These are phyloP conservation scores for Aspergillus sp. DNA, from an alignment of 2,329 filamentous ascomycete species.

Conservation along the genomic window DNA sequence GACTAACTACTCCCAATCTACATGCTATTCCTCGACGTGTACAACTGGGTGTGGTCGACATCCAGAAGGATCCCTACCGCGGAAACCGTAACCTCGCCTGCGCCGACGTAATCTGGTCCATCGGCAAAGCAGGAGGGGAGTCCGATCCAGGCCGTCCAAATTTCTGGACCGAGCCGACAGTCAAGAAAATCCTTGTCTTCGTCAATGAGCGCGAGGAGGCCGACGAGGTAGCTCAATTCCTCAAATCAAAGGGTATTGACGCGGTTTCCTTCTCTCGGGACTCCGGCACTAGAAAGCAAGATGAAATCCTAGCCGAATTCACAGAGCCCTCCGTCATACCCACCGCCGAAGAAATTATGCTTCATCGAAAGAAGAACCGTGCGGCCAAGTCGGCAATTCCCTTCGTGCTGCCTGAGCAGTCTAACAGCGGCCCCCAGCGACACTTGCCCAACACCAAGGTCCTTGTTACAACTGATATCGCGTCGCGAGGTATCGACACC, in stretches of 20 bases:
- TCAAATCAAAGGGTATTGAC: slow-evolving; percentile 82
- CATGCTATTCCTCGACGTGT: slow-evolving; percentile 94
- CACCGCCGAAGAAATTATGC: slow-evolving; percentile 34
- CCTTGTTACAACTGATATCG: slow-evolving; percentile 89
- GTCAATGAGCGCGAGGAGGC: slow-evolving; percentile 95
- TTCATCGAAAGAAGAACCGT: slow-evolving; percentile 30
- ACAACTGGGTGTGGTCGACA: slow-evolving; percentile 88
- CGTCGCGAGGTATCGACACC: slow-evolving; percentile 91
- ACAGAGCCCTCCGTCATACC: slow-evolving; percentile 49
- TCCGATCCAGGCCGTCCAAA: slow-evolving; percentile 31
- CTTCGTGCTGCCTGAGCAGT: slow-evolving; percentile 39
- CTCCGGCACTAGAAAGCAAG: slow-evolving; percentile 72
- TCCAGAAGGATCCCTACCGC: slow-evolving; percentile 86
- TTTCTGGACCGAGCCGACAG: slow-evolving; percentile 49
- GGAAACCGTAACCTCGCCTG: slow-evolving; percentile 93
- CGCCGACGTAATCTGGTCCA: slow-evolving; percentile 90
- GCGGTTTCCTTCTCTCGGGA: slow-evolving; percentile 84
- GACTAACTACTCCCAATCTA: slow-evolving; percentile 91
- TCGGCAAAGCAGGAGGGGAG: slow-evolving; percentile 71
- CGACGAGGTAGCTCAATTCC: slow-evolving; percentile 74
- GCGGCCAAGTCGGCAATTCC: slow-evolving; percentile 35
- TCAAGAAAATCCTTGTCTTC: slow-evolving; percentile 89
- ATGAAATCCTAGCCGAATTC: slow-evolving; percentile 75
- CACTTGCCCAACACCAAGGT: slow-evolving; percentile 78
- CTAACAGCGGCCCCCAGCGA: slow-evolving; percentile 37